These are phyloP conservation scores for Nicotiana knightiana DNA, from an alignment of 257 asterid genomes.

Conservation along the genomic window DNA sequence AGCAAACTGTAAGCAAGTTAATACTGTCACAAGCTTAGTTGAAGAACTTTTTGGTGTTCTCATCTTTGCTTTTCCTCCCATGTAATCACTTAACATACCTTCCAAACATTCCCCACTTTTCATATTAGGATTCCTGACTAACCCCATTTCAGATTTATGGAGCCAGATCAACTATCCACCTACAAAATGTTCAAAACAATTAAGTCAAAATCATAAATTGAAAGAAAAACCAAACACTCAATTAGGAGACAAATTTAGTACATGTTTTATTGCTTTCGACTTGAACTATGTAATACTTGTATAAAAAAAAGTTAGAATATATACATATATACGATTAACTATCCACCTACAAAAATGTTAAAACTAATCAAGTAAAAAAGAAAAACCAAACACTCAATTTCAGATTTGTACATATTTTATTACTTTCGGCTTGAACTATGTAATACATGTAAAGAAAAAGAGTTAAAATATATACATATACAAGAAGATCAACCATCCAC, in stretches of 20 bases:
- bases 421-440: too few relatives aligned
- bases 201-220: background rate
- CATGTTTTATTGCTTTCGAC: too few relatives aligned
- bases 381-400: background rate
- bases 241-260: too few relatives aligned
- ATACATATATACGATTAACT: background rate
- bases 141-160: conserved; percentile 25
- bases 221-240: background rate
- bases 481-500: background rate
- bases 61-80: conserved; percentile 40
- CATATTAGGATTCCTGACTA: conserved; percentile 24
- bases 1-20: conserved; percentile 71
- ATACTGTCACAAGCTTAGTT: conserved; percentile 42
- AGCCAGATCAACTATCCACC: background rate
- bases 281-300: too few relatives aligned
- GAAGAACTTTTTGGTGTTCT: conserved; percentile 39
- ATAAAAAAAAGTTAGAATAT: too few relatives aligned
- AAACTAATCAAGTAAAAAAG: background rate
- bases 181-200: background rate
- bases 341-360: background rate
- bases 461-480: too few relatives aligned
- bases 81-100: conserved; percentile 64
- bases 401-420: too few relatives aligned
- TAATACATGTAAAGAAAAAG: too few relatives aligned
- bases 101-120: conserved; percentile 71